Evolutionary conservation across 345 rosid genomes (phyloP).

Genomic region (Eucalyptus virginea): DNA sequence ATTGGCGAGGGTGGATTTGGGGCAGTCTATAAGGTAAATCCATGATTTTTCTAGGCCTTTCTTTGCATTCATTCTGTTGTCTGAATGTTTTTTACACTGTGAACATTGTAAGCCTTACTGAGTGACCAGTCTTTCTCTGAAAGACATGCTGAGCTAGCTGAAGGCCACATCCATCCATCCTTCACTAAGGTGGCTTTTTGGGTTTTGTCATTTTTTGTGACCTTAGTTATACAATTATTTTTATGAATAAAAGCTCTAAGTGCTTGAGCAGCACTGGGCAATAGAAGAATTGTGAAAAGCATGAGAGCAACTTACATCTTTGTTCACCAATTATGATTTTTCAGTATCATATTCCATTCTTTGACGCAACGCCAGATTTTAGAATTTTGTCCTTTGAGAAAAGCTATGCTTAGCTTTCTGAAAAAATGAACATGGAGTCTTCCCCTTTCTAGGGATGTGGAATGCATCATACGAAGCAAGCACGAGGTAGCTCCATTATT

Average conservation of each 20-base stretch:
- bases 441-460: not conserved
- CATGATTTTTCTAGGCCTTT: not conserved
- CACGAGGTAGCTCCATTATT: not conserved
- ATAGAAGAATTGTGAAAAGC: not conserved
- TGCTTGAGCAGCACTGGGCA: not conserved
- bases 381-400: not conserved
- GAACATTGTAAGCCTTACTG: not conserved
- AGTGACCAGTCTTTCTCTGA: not conserved
- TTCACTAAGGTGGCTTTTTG: not conserved
- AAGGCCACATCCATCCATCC: not conserved
- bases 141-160: not conserved
- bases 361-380: not conserved
- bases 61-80: not conserved
- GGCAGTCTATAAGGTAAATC: conserved; percentile 51
- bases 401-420: not conserved
- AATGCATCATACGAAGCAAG: not conserved
- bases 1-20: conserved; percentile 87
- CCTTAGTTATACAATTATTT: not conserved
- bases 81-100: not conserved
- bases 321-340: not conserved
- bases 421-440: not conserved
- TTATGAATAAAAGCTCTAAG: not conserved
- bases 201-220: not conserved
- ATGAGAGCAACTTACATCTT: not conserved
- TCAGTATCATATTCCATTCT: not conserved